Evolutionary conservation across 352 stramenopile genomes (phyloP), one percentile per base, ranked within the genome.

Genomic region (Pilasporangium apinafurcum): DNA sequence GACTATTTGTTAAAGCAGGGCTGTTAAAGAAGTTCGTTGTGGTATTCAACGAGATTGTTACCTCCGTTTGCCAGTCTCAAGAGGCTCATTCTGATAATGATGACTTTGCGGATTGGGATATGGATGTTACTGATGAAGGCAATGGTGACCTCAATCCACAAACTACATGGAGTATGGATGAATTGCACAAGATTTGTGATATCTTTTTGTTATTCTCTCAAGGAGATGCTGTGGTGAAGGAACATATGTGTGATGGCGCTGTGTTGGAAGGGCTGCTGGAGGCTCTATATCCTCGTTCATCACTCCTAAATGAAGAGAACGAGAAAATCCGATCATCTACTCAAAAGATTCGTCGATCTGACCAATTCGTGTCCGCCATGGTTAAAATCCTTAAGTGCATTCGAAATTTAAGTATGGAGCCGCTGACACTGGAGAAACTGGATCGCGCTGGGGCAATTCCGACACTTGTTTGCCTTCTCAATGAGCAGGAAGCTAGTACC

Each of bases 1-100:
- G 89, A 9, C 71, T 97, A n/a, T 97, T 97, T 54, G 84, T 96
- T 5, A 96, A 96, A 51, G 78, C 92, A 0, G 89, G 89, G 0
- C 53, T 97, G 8, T 62, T 97, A 7, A 73, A 75, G 24, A 90
- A 93, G 59, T 92, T 96, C 33, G 71, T 96, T 29, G 51, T 78
- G 1, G 81, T 95, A 0, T 95, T 96, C 54, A 81, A 83, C 17
- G 79, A 86, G 24, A 84, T 95, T 34, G 62, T 83, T 14, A 39
- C 51, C 0, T 56, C 60, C 1, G 50, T 86, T 9, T 53, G 51
- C 39, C 46, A 32, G 8, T 12, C 26, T 7, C 44, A 65, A 26
- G 37, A 38, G 18, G 37, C 50, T 17, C 44, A 38, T 21, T 40
- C 18, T 24, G 18, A 20, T 10, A 30, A 48, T 7, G 42, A 57